Evolutionary conservation across 2,329 filamentous ascomycete species (phyloP).

Genomic region (Epichloe sp.): DNA sequence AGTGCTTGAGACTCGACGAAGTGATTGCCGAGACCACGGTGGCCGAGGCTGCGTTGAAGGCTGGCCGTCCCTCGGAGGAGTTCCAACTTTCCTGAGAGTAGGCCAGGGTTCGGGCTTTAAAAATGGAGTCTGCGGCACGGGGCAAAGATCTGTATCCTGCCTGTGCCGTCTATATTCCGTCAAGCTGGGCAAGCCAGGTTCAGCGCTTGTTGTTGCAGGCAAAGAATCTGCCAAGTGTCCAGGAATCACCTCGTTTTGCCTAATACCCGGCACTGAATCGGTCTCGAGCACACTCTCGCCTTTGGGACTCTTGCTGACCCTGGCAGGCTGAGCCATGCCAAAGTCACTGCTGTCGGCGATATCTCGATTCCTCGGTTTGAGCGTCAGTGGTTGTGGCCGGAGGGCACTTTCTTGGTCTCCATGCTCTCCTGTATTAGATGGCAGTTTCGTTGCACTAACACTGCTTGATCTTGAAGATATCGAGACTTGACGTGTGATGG

Average conservation of each 20-base stretch:
- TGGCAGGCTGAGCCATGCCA: background rate
- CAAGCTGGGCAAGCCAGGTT: constrained; percentile 6
- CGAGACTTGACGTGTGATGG: background rate
- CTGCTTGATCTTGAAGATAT: background rate
- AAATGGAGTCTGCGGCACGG: background rate
- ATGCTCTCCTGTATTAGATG: background rate
- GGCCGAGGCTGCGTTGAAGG: background rate
- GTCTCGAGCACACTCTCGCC: background rate
- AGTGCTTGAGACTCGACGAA: constrained; percentile 4
- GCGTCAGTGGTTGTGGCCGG: background rate
- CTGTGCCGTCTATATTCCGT: constrained; percentile 6
- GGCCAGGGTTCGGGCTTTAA: constrained; percentile 8
- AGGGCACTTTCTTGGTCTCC: background rate
- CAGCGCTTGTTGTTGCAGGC: background rate
- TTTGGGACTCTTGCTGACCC: background rate
- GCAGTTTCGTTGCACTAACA: background rate
- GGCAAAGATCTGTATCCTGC: constrained; percentile 7
- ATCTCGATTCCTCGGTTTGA: background rate
- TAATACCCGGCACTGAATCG: background rate
- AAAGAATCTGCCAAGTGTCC: background rate
- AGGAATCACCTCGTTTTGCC: background rate
- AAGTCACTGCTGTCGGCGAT: background rate
- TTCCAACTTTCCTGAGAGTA: constrained; percentile 3
- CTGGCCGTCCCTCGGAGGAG: background rate
- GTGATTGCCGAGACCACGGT: constrained; percentile 3